Conservation (phyloP, 768 basidiomycete genomes). For the Leccinum barrowsii region DNA sequence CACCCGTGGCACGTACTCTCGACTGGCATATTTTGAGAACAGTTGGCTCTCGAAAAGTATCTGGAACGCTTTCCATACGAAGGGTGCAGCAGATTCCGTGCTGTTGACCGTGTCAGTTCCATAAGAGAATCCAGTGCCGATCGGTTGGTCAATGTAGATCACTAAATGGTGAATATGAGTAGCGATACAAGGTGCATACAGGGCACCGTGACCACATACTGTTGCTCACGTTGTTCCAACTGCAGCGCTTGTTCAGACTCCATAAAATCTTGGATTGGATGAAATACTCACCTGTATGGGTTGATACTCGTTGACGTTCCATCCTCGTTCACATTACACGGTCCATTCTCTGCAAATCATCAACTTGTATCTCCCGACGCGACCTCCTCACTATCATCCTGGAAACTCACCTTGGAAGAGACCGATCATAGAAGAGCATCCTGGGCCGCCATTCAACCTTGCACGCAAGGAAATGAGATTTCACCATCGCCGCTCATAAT, state of each 20-base stretch:
- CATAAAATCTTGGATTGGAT: not conserved
- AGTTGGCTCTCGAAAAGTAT: constrained; percentile 54
- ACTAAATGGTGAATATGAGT: constrained; percentile 34
- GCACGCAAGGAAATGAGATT: constrained; percentile 1
- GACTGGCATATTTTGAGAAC: constrained; percentile 46
- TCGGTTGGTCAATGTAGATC: constrained; percentile 69
- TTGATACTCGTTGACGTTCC: constrained; percentile 51
- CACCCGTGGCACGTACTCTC: constrained; percentile 41
- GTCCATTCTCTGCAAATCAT: constrained; percentile 50
- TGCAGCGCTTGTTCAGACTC: constrained; percentile 17
- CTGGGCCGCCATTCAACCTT: constrained; percentile 60
- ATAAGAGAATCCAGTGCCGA: constrained; percentile 62
- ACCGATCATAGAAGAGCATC: constrained; percentile 62
- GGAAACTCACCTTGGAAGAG: constrained; percentile 52
- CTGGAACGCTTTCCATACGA: constrained; percentile 63
- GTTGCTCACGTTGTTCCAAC: constrained; percentile 70
- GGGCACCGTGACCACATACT: constrained; percentile 35
- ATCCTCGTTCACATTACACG: constrained; percentile 57
- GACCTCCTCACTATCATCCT: not conserved
- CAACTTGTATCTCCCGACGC: not conserved
- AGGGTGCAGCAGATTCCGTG: constrained; percentile 48
- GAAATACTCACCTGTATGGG: constrained; percentile 47
- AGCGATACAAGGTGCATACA: not conserved
- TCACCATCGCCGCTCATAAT: not conserved
- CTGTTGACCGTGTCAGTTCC: constrained; percentile 53